These are phyloP conservation scores for Geotrichum siamense DNA, from an alignment of 1,139 yeast species.

Conservation along the genomic window DNA sequence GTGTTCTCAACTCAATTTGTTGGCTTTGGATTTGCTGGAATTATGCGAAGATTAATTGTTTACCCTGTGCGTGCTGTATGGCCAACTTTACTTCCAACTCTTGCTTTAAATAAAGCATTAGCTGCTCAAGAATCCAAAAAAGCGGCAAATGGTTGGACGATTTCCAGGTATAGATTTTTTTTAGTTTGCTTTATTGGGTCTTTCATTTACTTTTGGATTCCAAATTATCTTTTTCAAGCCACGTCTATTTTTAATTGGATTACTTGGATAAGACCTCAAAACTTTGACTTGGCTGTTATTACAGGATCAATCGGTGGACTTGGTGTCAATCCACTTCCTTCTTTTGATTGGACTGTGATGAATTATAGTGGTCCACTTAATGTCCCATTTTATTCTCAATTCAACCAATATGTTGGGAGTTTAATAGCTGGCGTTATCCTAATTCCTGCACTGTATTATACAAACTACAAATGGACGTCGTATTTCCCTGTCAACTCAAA, in stretches of 20 bases:
- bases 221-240: conserved; percentile 45
- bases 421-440: conserved; percentile 39
- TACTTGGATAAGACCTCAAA: conserved; percentile 53
- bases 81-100: conserved; percentile 44
- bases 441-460: conserved; percentile 43
- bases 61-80: conserved; percentile 46
- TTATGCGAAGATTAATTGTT: conserved; percentile 44
- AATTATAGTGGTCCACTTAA: conserved; percentile 35
- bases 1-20: conserved; percentile 43
- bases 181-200: conserved; percentile 35
- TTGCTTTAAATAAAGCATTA: conserved; percentile 16
- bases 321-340: conserved; percentile 48
- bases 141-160: conserved; percentile 43
- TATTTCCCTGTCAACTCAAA: conserved; percentile 53
- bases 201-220: conserved; percentile 52
- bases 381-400: conserved; percentile 45
- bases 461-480: conserved; percentile 46
- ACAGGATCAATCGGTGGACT: conserved; percentile 48
- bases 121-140: conserved; percentile 17
- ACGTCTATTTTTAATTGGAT: conserved; percentile 51
- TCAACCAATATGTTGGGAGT: conserved; percentile 41
- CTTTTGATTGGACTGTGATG: conserved; percentile 43
- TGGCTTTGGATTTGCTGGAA: conserved; percentile 51
- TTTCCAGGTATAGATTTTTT: conserved; percentile 43
- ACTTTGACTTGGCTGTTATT: conserved; percentile 45